A percentile compares a stretch with the other conserved stretches of the same genome.
phyloP scores from a whole-genome alignment of 1,139 yeast species.

The Spencermartinsiella ligniputridi region DNA sequence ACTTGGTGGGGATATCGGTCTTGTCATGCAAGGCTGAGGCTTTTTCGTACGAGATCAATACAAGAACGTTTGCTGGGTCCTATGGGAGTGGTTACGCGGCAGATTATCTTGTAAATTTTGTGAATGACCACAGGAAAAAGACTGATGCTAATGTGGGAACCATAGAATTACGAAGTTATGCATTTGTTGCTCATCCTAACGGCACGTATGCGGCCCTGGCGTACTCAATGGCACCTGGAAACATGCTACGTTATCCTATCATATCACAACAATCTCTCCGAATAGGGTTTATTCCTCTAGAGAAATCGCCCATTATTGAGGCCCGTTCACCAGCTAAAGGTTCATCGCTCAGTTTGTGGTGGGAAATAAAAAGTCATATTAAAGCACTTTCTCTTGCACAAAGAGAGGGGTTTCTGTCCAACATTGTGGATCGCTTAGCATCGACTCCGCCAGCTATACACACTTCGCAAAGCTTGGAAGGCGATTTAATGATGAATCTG shows the following conservation, averaged over 20 bases:
- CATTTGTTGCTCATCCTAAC: constrained; percentile 20
- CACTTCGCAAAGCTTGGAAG: not conserved
- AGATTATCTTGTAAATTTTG: constrained; percentile 4
- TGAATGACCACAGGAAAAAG: constrained; percentile 9
- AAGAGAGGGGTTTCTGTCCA: constrained; percentile 8
- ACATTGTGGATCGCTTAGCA: not conserved
- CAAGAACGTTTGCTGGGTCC: not conserved
- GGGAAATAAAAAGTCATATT: constrained; percentile 19
- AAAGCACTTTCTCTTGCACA: constrained; percentile 10
- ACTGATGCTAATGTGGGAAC: constrained; percentile 10
- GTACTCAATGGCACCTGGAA: constrained; percentile 18
- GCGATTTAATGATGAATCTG: not conserved
- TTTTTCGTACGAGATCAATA: constrained; percentile 10
- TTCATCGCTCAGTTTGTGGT: constrained; percentile 20
- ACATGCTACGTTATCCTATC: constrained; percentile 21
- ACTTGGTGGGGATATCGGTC: constrained; percentile 9
- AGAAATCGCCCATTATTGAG: constrained; percentile 5
- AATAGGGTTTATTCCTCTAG: constrained; percentile 18
- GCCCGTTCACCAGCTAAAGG: constrained; percentile 16
- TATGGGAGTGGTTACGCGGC: not conserved
- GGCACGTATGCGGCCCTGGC: constrained; percentile 19
- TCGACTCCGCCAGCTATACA: not conserved
- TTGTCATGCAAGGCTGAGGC: constrained; percentile 20
- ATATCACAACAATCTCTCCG: constrained; percentile 20
- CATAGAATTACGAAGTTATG: constrained; percentile 19